Evolutionary conservation across 2,329 filamentous ascomycete species (phyloP).

Genomic region (Teratosphaeria viscida): DNA sequence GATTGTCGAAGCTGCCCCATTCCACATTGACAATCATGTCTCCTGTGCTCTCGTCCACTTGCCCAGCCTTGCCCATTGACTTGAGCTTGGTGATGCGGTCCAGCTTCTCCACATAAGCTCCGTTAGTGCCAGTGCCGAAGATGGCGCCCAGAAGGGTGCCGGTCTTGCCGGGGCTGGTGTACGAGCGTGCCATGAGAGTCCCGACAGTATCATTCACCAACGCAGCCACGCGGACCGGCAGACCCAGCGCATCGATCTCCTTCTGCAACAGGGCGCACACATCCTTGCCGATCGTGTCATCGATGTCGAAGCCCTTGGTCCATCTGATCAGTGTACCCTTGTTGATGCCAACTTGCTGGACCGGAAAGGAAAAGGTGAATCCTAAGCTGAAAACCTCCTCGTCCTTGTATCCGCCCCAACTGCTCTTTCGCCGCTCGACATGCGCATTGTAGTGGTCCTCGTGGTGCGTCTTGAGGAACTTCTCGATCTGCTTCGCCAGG

Average conservation of each 20-base stretch:
- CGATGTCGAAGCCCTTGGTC: slow-evolving; percentile 98
- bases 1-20: slow-evolving; percentile 97
- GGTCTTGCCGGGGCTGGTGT: slow-evolving; percentile 80
- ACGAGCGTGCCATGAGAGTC: slow-evolving; percentile 93
- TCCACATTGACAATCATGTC: slow-evolving; percentile 98
- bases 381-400: slow-evolving; percentile 83
- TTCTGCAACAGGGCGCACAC: slow-evolving; percentile 81
- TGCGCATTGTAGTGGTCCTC: slow-evolving; percentile 72
- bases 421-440: slow-evolving; percentile 25
- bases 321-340: slow-evolving; percentile 88
- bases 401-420: slow-evolving; percentile 28
- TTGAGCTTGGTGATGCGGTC: slow-evolving; percentile 69
- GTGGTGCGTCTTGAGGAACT: slow-evolving; percentile 80
- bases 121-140: slow-evolving; percentile 95
- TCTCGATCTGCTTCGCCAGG: slow-evolving; percentile 82
- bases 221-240: slow-evolving; percentile 90
- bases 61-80: slow-evolving; percentile 34
- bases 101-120: slow-evolving; percentile 91
- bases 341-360: slow-evolving; percentile 89
- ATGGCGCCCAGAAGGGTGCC: slow-evolving; percentile 88
- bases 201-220: slow-evolving; percentile 97
- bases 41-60: slow-evolving; percentile 70
- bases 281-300: slow-evolving; percentile 88
- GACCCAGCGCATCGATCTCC: slow-evolving; percentile 74
- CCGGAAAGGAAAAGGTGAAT: slow-evolving; percentile 98